Base-by-base conservation (phyloP, 2,329 filamentous ascomycete species). In the Cordyceps militaris region DNA sequence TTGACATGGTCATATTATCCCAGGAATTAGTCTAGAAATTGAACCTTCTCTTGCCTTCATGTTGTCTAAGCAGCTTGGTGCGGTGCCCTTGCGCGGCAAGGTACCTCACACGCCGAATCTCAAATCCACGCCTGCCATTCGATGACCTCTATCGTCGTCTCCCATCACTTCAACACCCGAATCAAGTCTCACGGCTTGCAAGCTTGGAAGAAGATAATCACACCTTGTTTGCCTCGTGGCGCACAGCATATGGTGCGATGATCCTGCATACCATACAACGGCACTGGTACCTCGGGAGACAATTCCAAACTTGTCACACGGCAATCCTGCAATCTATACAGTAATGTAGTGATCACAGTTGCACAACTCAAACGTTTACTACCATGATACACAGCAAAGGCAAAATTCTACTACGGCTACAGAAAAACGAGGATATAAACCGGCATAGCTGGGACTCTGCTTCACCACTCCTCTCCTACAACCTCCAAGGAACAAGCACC, bases 301-400 rank as follows among this genome's bases (percentile, higher is more conserved):
- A 53, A 42, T 16, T 49, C 56, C 48, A 58, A 58, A 58, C 56
- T 43, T 53, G 56, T 52, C 40, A 54, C 56, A 58, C 56, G n/a
- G 42, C 48, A 51, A 58, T 58, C 56, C 50, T 58, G 48, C 43
- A 58, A 51, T 52, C 56, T 58, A 24, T 34, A 50, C 36, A n/a
- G 28, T 14, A 16, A n/a, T n/a, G n/a, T 2, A 34, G 26, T 21
- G 40, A 36, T n/a, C 13, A 34, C 36, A 50, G n/a, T 49, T 2
- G 19, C 36, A 43, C 30, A 16, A 16, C 21, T 10, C n/a, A 44
- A 57, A 26, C 32, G n/a, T 10, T 19, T 23, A 24, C 2, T 32
- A 30, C 14, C 9, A 30, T 23, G 5, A 10, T 10, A 10, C 28
- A 32, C 6, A 32, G 28, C 6, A 32, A 32, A 32, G 10, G 5